Conservation (phyloP, 78 protist genomes). For the Goniomonas avonlea region DNA sequence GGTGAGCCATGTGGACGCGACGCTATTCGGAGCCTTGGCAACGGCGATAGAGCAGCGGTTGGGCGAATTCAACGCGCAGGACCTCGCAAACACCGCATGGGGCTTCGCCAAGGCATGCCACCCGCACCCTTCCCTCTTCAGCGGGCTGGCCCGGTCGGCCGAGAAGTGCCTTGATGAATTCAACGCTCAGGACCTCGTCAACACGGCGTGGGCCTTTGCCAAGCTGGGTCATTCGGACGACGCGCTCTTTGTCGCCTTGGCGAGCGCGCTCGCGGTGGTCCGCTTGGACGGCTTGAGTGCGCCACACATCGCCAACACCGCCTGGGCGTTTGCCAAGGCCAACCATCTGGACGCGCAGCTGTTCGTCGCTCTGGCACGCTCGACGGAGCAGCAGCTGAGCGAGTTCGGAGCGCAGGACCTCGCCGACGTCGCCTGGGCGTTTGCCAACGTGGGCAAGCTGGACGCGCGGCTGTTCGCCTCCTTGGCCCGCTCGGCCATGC, state of each 20-base stretch:
- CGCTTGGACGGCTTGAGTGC: background rate
- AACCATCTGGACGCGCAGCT: background rate
- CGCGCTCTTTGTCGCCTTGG: background rate
- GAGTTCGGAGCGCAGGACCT: background rate
- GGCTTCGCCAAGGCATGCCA: background rate
- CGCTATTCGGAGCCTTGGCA: background rate
- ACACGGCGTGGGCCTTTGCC: background rate
- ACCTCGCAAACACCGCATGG: background rate
- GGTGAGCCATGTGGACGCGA: background rate
- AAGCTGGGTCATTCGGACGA: background rate
- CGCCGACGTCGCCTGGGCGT: constrained; percentile 24
- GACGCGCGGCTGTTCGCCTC: background rate
- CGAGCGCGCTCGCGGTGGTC: background rate
- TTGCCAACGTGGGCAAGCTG: background rate
- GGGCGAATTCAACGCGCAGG: constrained; percentile 3
- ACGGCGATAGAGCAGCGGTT: background rate
- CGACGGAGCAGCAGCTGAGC: background rate
- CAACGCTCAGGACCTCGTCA: background rate
- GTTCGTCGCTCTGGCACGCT: background rate
- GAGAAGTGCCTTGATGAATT: background rate
- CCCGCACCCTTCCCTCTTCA: background rate
- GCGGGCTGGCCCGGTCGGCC: background rate
- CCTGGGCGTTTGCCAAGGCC: constrained; percentile 27
- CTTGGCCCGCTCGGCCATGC: background rate
- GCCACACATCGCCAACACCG: constrained; percentile 2